Evolutionary conservation across 306 rosid genomes (phyloP), one percentile per base, ranked within the genome.

Genomic region (Lotus japonicus): DNA sequence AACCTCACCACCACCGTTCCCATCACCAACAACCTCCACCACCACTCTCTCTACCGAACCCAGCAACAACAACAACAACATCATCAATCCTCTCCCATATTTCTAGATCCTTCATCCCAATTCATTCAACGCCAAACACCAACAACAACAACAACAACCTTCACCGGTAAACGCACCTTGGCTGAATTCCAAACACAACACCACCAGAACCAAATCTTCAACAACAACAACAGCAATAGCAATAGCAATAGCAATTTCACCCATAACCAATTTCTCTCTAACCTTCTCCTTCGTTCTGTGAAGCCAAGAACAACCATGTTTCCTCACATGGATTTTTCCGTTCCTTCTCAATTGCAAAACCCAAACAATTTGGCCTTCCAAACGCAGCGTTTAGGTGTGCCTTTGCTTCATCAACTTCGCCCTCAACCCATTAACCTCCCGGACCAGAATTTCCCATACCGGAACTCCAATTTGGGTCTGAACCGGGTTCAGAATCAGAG

Each of bases 161-260:
- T 82, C 13, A 68, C 80, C 42, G 84, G 97, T 0, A 94, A 90
- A 28, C 83, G 96, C 3, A 86, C 87, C n/a, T 96, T 86, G 1
- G 74, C 92, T 0, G 97, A 94, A 71, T 86, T 68, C 36, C 97
- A 88, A 44, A 66, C 81, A 38, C 81, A 68, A 9, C 42, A 38
- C 0, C 87, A 82, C 14, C n/a, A n/a, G n/a, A 80, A 57, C 67
- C 87, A 64, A 12, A 42, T 35, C 52, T 9, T 33, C 55, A 54
- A 11, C 86, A 62, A 28, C 9, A 79, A 33, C 72, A 16, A 13
- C 68, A 60, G 7, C 9, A n/a, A n/a, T n/a, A n/a, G n/a, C 86
- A 62, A 28, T 9, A 79, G 23, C 72, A 16, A 13, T 62, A 60
- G 7, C 9, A 70, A 75, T 2, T 84, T 70, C 19, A 55, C 46